phyloP scores from a whole-genome alignment of 2,329 filamentous ascomycete species.

The Fusarium sp. region DNA sequence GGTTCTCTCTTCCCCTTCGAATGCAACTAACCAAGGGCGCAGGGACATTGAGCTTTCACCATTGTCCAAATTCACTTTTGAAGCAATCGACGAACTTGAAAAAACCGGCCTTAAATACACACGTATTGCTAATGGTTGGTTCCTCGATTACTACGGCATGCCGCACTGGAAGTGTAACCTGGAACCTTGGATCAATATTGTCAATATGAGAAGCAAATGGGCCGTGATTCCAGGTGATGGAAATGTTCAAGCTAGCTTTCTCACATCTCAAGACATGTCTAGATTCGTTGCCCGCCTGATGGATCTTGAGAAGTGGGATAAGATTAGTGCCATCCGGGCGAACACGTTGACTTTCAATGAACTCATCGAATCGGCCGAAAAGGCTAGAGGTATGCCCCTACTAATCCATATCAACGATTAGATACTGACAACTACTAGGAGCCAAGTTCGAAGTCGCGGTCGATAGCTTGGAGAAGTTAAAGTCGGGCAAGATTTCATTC shows the following conservation, averaged over 20 bases:
- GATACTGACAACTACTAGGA: background rate
- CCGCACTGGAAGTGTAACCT: constrained; percentile 39
- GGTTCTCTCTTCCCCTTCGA: fast-evolving
- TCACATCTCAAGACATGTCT: constrained; percentile 43
- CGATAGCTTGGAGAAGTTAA: constrained; percentile 42
- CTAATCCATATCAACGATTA: fast-evolving
- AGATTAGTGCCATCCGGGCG: constrained; percentile 23
- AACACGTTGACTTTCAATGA: constrained; percentile 32
- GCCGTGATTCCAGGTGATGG: constrained; percentile 37
- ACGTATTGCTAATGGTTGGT: constrained; percentile 42
- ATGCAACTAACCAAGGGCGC: fast-evolving
- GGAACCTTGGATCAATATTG: constrained; percentile 43
- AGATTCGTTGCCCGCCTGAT: constrained; percentile 36
- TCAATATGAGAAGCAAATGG: constrained; percentile 46
- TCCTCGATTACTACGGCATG: constrained; percentile 49
- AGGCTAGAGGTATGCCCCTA: constrained; percentile 17
- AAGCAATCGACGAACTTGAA: constrained; percentile 36
- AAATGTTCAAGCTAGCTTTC: constrained; percentile 27
- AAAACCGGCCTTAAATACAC: constrained; percentile 29
- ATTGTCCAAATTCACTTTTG: constrained; percentile 41
- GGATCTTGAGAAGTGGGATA: constrained; percentile 28
- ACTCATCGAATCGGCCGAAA: constrained; percentile 24
- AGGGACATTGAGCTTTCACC: constrained; percentile 41
- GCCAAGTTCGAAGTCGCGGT: constrained; percentile 27
- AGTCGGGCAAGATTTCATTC: constrained; percentile 45